Conservation (phyloP, 2,329 filamentous ascomycete genomes). For the Akanthomyces uredinophilus region DNA sequence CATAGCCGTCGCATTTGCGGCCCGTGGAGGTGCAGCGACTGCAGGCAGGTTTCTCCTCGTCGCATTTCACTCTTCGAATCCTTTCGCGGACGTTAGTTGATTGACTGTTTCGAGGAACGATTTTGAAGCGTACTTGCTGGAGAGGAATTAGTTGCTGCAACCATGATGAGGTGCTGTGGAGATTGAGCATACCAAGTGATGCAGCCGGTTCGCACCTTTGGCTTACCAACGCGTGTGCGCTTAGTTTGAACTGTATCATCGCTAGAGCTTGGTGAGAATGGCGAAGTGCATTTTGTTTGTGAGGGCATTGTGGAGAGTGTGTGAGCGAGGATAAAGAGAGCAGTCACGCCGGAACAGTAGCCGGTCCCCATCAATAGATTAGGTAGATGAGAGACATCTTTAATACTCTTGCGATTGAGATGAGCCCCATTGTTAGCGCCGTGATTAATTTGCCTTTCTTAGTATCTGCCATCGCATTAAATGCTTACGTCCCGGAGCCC, state of each 20-base stretch:
- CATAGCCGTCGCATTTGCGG: conserved; percentile 33
- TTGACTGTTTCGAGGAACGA: neutral
- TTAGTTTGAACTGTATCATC: conserved; percentile 8
- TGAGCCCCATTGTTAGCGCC: neutral
- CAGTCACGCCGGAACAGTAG: neutral
- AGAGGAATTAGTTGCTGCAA: neutral
- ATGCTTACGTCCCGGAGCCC: neutral
- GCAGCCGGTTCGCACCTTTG: conserved; percentile 16
- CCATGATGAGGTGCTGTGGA: neutral
- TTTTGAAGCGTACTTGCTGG: neutral
- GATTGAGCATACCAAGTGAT: conserved; percentile 24
- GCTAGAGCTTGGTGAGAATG: neutral
- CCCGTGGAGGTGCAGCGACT: conserved; percentile 30
- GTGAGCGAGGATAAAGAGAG: neutral
- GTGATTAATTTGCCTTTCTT: neutral
- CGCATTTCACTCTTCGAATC: conserved; percentile 24
- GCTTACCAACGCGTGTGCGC: conserved; percentile 32
- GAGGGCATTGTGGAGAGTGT: neutral
- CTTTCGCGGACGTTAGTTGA: conserved; percentile 17
- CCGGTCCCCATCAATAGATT: neutral
- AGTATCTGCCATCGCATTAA: neutral
- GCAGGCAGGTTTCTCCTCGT: conserved; percentile 4
- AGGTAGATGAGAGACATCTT: neutral
- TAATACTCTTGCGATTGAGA: neutral
- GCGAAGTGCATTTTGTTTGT: neutral